These are phyloP conservation scores for Microcyclospora pomicola DNA, from an alignment of 2,329 filamentous ascomycete species.

Conservation along the genomic window DNA sequence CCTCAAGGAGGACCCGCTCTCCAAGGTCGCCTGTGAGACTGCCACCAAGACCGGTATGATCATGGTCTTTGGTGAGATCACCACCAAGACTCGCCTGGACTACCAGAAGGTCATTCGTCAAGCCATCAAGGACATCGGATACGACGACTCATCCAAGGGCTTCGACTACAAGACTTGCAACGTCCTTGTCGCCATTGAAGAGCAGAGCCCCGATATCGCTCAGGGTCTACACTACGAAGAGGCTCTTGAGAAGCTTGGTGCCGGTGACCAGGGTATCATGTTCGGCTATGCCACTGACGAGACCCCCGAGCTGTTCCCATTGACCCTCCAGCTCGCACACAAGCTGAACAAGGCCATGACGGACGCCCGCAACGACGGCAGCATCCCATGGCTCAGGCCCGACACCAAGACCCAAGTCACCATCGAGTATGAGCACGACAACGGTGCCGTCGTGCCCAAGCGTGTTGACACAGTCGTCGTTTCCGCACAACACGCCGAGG, in stretches of 20 bases:
- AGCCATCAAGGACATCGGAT: slow-evolving; percentile 96
- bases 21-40: slow-evolving; percentile 97
- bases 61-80: slow-evolving; percentile 98
- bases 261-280: slow-evolving; percentile 99
- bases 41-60: slow-evolving; percentile 99
- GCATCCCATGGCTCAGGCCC: slow-evolving; percentile 84
- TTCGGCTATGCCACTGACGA: slow-evolving; percentile 99
- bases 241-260: slow-evolving; percentile 92
- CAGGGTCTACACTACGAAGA: slow-evolving; percentile 98
- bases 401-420: slow-evolving; percentile 99
- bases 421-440: slow-evolving; percentile 94
- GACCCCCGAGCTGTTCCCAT: slow-evolving; percentile 90
- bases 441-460: slow-evolving; percentile 79
- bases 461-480: slow-evolving; percentile 95
- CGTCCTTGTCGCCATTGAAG: slow-evolving; percentile 95
- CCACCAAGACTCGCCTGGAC: slow-evolving; percentile 87
- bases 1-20: slow-evolving; percentile 83
- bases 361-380: slow-evolving; percentile 72
- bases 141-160: slow-evolving; percentile 91
- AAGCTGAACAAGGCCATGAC: slow-evolving; percentile 95
- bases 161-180: slow-evolving; percentile 99
- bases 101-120: slow-evolving; percentile 96
- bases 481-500: slow-evolving; percentile 82
- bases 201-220: slow-evolving; percentile 97
- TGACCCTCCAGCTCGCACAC: slow-evolving; percentile 89